These are phyloP conservation scores for Yamadazyma conglobata DNA, from an alignment of 1,139 yeast genomes.

Conservation along the genomic window DNA sequence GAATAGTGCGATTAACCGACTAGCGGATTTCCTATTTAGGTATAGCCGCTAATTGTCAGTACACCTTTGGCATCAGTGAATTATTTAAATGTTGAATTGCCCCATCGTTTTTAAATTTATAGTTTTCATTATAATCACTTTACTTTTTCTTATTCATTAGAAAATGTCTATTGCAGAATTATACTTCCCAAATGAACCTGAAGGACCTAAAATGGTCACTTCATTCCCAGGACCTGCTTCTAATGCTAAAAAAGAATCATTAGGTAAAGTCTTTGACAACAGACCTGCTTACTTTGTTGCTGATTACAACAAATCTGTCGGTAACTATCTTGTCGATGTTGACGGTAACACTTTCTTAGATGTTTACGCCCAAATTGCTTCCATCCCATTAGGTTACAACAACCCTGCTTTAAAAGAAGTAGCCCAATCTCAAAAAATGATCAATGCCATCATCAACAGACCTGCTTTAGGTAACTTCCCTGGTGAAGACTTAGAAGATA, in stretches of 20 bases:
- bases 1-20: no score
- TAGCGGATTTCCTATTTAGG: no score
- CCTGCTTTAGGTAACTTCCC: conserved; percentile 80
- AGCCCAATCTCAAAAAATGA: conserved; percentile 64
- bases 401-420: conserved; percentile 64
- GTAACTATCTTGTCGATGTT: conserved; percentile 68
- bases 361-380: conserved; percentile 69
- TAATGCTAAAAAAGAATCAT: conserved; percentile 39
- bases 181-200: conserved; percentile 69
- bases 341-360: conserved; percentile 66
- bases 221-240: conserved; percentile 65
- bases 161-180: conserved; percentile 42
- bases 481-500: conserved; percentile 55
- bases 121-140: no score
- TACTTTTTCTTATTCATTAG: no score
- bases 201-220: conserved; percentile 52
- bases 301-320: conserved; percentile 62
- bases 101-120: no score
- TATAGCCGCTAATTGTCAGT: no score
- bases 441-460: conserved; percentile 63
- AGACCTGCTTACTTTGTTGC: conserved; percentile 68
- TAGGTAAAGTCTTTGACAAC: conserved; percentile 59
- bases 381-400: conserved; percentile 72
- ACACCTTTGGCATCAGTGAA: no score
- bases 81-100: no score